Conservation (phyloP, 371 early-diverging fungal genomes). For the Apophysomyces sp. region DNA sequence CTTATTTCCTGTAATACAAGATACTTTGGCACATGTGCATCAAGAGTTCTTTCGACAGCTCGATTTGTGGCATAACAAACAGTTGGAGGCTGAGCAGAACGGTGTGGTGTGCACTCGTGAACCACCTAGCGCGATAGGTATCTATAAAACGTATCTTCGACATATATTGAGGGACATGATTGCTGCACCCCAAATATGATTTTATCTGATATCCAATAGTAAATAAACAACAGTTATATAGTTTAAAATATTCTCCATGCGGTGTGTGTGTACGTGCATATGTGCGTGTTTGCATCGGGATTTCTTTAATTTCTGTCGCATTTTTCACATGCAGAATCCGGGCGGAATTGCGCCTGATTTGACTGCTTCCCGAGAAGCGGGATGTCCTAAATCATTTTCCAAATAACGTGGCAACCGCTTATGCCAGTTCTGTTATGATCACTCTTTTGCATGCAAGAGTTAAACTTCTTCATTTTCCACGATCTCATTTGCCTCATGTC, state of each 20-base stretch:
- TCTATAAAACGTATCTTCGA: slow-evolving; percentile 70
- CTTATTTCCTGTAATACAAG: slow-evolving; percentile 66
- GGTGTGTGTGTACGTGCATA: too few species aligned
- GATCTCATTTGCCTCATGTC: slow-evolving; percentile 39
- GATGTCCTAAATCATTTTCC: not conserved
- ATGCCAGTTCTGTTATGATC: slow-evolving; percentile 25
- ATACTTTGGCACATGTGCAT: slow-evolving; percentile 59
- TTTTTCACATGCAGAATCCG: too few species aligned
- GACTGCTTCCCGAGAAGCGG: not conserved
- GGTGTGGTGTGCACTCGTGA: slow-evolving; percentile 25
- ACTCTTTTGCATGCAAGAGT: slow-evolving; percentile 45
- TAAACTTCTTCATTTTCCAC: slow-evolving; percentile 47
- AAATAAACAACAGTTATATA: too few species aligned
- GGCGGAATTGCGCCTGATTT: too few species aligned
- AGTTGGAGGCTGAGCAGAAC: slow-evolving; percentile 40
- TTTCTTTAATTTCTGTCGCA: too few species aligned
- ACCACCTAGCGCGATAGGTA: slow-evolving; percentile 48
- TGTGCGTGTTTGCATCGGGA: too few species aligned
- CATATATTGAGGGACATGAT: slow-evolving; percentile 61
- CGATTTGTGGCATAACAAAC: slow-evolving; percentile 40
- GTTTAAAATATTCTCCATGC: too few species aligned
- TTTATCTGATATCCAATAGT: not conserved
- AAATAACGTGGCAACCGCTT: not conserved
- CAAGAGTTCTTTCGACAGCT: slow-evolving; percentile 64
- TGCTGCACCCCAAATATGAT: slow-evolving; percentile 11